phyloP scores from a whole-genome alignment of 1,139 yeast genomes.

The Yamadazyma jaroonii region DNA sequence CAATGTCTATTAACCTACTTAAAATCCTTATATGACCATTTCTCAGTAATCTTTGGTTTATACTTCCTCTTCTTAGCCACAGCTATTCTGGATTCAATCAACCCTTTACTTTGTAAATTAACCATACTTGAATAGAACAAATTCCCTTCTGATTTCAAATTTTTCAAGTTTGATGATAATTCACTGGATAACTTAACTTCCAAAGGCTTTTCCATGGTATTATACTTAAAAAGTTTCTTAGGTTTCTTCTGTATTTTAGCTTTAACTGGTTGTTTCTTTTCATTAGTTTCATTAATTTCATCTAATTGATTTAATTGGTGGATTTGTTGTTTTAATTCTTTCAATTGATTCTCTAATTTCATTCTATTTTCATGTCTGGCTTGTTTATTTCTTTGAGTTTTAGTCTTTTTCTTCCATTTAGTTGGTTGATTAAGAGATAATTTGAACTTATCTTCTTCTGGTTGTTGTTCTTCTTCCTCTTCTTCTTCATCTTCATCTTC shows the following conservation, averaged over 20 bases:
- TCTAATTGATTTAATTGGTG: slow-evolving; percentile 57
- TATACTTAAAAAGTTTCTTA: slow-evolving; percentile 49
- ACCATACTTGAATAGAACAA: slow-evolving; percentile 79
- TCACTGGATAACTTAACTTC: slow-evolving; percentile 92
- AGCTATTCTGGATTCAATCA: slow-evolving; percentile 80
- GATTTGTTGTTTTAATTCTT: slow-evolving; percentile 54
- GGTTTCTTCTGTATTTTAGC: slow-evolving; percentile 23
- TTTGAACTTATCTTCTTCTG: slow-evolving; percentile 39
- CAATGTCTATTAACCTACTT: slow-evolving; percentile 35
- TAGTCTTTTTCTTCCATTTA: slow-evolving; percentile 68
- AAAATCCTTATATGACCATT: slow-evolving; percentile 90
- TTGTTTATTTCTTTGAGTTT: slow-evolving; percentile 70
- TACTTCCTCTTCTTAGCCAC: slow-evolving; percentile 64
- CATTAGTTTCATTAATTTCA: slow-evolving; percentile 18
- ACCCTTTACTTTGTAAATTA: slow-evolving; percentile 78
- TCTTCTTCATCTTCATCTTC: slow-evolving; percentile 45
- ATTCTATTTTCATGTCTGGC: slow-evolving; percentile 61
- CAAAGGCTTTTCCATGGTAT: slow-evolving; percentile 58
- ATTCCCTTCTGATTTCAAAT: slow-evolving; percentile 89
- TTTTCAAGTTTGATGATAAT: slow-evolving; percentile 78
- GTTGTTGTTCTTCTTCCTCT: slow-evolving; percentile 50
- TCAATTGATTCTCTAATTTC: slow-evolving; percentile 55
- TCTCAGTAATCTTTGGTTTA: slow-evolving; percentile 75
- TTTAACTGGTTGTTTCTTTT: slow-evolving; percentile 7
- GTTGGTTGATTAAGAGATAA: slow-evolving; percentile 76